Evolutionary conservation across 768 basidiomycete genomes (phyloP).

Genomic region (Hebeloma cylindrosporum): DNA sequence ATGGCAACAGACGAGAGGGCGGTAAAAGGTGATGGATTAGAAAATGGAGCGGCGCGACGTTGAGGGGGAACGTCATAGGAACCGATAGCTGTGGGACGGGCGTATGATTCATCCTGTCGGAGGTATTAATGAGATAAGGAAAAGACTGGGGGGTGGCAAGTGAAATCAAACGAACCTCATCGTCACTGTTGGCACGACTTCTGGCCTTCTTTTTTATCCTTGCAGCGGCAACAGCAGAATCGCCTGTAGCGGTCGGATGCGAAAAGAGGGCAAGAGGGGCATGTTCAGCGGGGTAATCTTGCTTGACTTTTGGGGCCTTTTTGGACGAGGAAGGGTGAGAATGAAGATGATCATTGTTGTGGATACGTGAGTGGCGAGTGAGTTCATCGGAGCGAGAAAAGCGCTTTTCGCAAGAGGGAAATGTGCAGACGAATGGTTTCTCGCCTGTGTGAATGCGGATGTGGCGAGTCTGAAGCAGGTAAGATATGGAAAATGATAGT

Average conservation of each 20-base stretch:
- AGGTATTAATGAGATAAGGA: slow-evolving; percentile 11
- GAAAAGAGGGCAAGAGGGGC: slow-evolving; percentile 2
- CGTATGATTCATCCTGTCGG: slow-evolving; percentile 53
- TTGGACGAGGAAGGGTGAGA: slow-evolving; percentile 16
- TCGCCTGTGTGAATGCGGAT: slow-evolving; percentile 98
- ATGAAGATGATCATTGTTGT: slow-evolving; percentile 57
- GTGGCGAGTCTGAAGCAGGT: slow-evolving; percentile 76
- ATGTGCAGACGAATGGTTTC: slow-evolving; percentile 92
- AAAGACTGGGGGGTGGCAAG: slow-evolving; percentile 8
- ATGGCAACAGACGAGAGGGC: slow-evolving; percentile 76
- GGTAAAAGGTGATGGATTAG: slow-evolving; percentile 53
- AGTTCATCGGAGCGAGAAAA: slow-evolving; percentile 99
- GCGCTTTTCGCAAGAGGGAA: slow-evolving; percentile 94
- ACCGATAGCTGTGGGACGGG: slow-evolving; percentile 52
- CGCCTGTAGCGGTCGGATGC: slow-evolving; percentile 7
- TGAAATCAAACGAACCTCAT: slow-evolving; percentile 60
- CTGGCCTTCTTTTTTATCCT: slow-evolving; percentile 75
- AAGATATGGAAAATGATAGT: slow-evolving; percentile 13
- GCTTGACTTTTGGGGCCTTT: slow-evolving; percentile 21
- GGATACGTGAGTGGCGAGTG: slow-evolving; percentile 93
- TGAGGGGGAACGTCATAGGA: slow-evolving; percentile 44
- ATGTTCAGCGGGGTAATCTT: slow-evolving; percentile 22
- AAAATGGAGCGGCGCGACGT: slow-evolving; percentile 27
- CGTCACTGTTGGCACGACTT: slow-evolving; percentile 78
- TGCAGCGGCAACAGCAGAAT: slow-evolving; percentile 22